A percentile compares a stretch with the other conserved stretches of the same genome.
Conservation (phyloP, 768 basidiomycete genomes). For the Mycena leptocephala region DNA sequence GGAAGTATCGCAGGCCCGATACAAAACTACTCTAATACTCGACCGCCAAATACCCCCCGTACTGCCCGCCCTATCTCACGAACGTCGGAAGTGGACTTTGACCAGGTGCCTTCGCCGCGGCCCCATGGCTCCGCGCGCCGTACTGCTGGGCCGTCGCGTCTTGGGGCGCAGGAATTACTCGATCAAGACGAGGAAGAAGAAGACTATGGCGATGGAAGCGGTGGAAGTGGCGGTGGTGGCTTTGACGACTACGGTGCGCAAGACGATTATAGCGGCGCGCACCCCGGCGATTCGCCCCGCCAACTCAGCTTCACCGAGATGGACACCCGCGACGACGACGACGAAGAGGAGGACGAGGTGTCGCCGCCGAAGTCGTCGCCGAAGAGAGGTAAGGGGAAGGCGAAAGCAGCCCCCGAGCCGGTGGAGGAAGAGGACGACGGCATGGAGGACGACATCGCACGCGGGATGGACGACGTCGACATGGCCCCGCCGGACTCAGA, state of each 20-base stretch:
- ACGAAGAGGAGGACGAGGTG: conserved; percentile 57
- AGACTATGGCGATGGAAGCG: conserved; percentile 35
- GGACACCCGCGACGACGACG: conserved; percentile 65
- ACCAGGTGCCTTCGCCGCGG: conserved; percentile 75
- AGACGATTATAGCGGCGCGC: neutral
- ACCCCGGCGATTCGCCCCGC: conserved; percentile 41
- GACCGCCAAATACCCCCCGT: conserved; percentile 59
- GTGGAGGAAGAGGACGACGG: conserved; percentile 60
- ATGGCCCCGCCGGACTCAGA: conserved; percentile 50
- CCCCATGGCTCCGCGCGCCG: conserved; percentile 48
- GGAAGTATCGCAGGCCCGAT: conserved; percentile 53
- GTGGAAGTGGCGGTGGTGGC: conserved; percentile 48
- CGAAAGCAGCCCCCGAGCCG: conserved; percentile 53
- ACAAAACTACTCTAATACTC: conserved; percentile 58
- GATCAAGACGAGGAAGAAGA: conserved; percentile 41
- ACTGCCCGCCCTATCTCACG: conserved; percentile 66
- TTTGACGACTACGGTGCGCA: conserved; percentile 29
- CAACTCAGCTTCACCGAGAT: conserved; percentile 65
- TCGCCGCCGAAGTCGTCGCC: neutral
- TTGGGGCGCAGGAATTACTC: conserved; percentile 51
- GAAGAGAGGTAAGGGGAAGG: conserved; percentile 58
- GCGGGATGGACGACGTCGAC: conserved; percentile 48
- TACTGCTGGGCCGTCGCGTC: conserved; percentile 58
- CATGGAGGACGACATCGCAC: conserved; percentile 61
- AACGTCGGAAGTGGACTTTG: conserved; percentile 72